Evolutionary conservation across 192 early-diverging fungal species (phyloP), one percentile per base, ranked within the genome.

Genomic region (Coemansia sp.): DNA sequence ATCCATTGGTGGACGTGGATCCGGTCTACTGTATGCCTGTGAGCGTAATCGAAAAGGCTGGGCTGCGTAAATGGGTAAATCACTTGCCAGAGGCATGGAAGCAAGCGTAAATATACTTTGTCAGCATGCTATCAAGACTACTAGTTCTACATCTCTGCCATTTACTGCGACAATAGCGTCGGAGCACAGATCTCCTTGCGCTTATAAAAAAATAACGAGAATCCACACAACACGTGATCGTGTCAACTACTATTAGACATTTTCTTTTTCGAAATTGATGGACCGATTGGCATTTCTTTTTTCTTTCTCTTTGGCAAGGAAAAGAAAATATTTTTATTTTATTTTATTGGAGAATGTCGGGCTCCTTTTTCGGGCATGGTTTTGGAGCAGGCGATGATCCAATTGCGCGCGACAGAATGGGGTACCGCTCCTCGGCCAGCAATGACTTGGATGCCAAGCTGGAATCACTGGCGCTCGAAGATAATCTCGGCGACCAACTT

Each of bases 1-100:
- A 20, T 24, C 55, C 52, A 34, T 82, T 99, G 33, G 87, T 89
- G 22, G 74, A 77, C 4, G 91, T 99, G 3, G 91, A 99, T 78
- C 96, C 97, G 4, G 87, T 95, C 24, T 99, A 98, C 77, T 99
- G 97, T 78, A 88, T 95, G 86, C 90, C 93, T 3, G 75, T 82
- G 57, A 67, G 86, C 61, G 82, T 92, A 1, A 87, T 92, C 62
- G 76, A 91, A 42, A 66, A 84, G 4, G 70, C 88, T 24, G 87
- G 88, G 1, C 72, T 91, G 24, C 63, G 46, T 3, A 43, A 47
- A 16, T 84, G 82, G 52, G 62, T 71, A 5, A 74, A 80, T 57
- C 74, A 29, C 1, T 40, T 75, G 13, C 81, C 81, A 1, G 20
- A 66, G 16, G 33, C 69, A 4, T 83, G 80, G 80, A 66, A 55